These are phyloP conservation scores for Penicillium sp. DNA, from an alignment of 2,329 filamentous ascomycete species.

Conservation along the genomic window DNA sequence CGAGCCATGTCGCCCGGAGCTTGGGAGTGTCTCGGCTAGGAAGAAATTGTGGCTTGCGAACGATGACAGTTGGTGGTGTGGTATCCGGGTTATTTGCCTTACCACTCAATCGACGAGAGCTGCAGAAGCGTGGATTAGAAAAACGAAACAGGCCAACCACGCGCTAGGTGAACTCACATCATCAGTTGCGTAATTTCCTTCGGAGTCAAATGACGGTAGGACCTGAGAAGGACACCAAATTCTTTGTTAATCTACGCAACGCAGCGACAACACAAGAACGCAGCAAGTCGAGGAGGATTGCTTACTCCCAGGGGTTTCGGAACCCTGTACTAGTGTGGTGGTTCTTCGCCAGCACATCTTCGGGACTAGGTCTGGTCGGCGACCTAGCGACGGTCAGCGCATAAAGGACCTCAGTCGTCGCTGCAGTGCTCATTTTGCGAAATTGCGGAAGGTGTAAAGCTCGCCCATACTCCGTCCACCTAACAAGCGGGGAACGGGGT, in stretches of 20 bases:
- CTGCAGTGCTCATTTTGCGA: slow-evolving; percentile 37
- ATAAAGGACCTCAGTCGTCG: slow-evolving; percentile 40
- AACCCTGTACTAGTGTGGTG: slow-evolving; percentile 42
- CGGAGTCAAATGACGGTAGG: slow-evolving; percentile 18
- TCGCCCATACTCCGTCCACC: slow-evolving; percentile 12
- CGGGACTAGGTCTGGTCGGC: slow-evolving; percentile 33
- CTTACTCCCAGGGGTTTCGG: slow-evolving; percentile 46
- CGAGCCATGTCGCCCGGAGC: slow-evolving; percentile 87
- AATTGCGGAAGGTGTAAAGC: slow-evolving; percentile 12
- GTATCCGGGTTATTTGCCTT: slow-evolving; percentile 58
- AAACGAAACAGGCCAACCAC: neutral
- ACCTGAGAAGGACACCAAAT: slow-evolving; percentile 9
- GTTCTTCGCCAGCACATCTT: slow-evolving; percentile 40
- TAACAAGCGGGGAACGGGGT: slow-evolving; percentile 22
- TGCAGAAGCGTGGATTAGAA: neutral
- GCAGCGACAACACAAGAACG: neutral
- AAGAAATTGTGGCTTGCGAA: slow-evolving; percentile 66
- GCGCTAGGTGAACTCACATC: slow-evolving; percentile 15
- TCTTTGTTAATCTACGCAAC: slow-evolving; percentile 12
- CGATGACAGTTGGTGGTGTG: slow-evolving; percentile 61
- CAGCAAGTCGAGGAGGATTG: neutral
- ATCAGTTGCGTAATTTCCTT: slow-evolving; percentile 16
- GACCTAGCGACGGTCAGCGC: slow-evolving; percentile 41
- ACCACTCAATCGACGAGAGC: slow-evolving; percentile 46
- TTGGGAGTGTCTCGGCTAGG: slow-evolving; percentile 54